phyloP scores from a whole-genome alignment of 495 filamentous ascomycete species.

The Thozetella sp. region DNA sequence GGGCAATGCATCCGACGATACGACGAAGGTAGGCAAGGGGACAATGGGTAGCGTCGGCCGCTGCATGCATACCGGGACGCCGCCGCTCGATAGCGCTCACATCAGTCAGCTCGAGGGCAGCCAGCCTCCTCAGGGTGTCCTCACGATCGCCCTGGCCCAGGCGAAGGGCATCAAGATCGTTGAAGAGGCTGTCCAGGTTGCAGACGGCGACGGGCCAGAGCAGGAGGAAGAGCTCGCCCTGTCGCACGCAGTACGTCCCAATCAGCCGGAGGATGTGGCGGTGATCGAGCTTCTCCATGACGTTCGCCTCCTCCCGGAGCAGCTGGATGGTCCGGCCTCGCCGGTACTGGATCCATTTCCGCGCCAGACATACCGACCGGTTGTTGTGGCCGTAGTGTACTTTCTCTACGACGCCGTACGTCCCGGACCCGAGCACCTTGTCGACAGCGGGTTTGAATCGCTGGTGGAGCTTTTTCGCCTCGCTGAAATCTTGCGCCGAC shows the following conservation, averaged over 20 bases:
- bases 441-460: slow-evolving; percentile 25
- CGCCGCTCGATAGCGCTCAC: slow-evolving; percentile 18
- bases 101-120: slow-evolving; percentile 27
- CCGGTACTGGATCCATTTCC: slow-evolving; percentile 27
- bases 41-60: slow-evolving; percentile 10
- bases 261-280: slow-evolving; percentile 43
- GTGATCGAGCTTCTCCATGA: slow-evolving; percentile 43
- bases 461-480: slow-evolving; percentile 30
- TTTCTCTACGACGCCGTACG: slow-evolving; percentile 35
- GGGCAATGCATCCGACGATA: slow-evolving; percentile 36
- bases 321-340: slow-evolving; percentile 20
- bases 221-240: slow-evolving; percentile 33
- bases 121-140: slow-evolving; percentile 27
- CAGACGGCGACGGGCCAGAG: slow-evolving; percentile 43
- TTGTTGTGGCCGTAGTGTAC: slow-evolving; percentile 27
- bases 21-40: slow-evolving; percentile 30
- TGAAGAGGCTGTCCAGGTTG: slow-evolving; percentile 35
- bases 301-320: slow-evolving; percentile 38
- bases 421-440: slow-evolving; percentile 24
- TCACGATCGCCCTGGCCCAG: slow-evolving; percentile 26
- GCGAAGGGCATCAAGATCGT: slow-evolving; percentile 33
- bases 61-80: background rate
- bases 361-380: slow-evolving; percentile 28
- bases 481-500: slow-evolving; percentile 23
- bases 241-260: slow-evolving; percentile 35